Percentiles rank a stretch among this genome's conserved stretches.
Conservation (phyloP, 371 early-diverging fungal genomes). For the Mortierella sp. region DNA sequence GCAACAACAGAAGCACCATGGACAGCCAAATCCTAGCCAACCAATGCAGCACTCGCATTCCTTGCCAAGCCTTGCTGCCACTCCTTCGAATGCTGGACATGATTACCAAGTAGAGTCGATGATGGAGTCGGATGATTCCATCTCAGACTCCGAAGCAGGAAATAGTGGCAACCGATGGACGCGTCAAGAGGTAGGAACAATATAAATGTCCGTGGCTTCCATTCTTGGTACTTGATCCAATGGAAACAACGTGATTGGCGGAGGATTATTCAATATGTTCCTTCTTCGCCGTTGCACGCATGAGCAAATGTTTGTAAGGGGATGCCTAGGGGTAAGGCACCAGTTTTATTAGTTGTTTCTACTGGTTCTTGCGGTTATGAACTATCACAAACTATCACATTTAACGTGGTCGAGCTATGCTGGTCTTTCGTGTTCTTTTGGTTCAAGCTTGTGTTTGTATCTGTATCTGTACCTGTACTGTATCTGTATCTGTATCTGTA, state of each 20-base stretch:
- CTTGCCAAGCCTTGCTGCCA: conserved; percentile 4
- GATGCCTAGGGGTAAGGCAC: background rate
- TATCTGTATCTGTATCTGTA: background rate
- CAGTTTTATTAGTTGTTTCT: background rate
- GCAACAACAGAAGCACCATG: background rate
- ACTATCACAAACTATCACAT: background rate
- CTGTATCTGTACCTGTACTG: background rate
- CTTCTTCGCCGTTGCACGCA: background rate
- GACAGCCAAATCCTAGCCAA: background rate
- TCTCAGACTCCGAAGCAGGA: conserved; percentile 24
- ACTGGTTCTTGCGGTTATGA: background rate
- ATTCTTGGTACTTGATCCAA: background rate
- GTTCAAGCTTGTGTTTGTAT: background rate
- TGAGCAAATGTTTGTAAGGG: background rate
- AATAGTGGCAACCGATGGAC: conserved; percentile 30
- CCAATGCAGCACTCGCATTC: conserved; percentile 24
- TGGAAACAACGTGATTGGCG: background rate
- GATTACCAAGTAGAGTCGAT: conserved; percentile 16
- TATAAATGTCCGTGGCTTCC: background rate
- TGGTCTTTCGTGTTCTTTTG: background rate
- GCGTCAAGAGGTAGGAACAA: conserved; percentile 41
- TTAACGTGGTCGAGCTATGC: too few relatives aligned
- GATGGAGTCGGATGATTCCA: conserved; percentile 45
- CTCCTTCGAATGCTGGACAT: conserved; percentile 1
- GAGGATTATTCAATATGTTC: background rate